A percentile compares a stretch with the other conserved stretches of the same genome.
Evolutionary conservation across 1,284 basidiomycete genomes (phyloP).

Genomic region (Ceratobasidium sp.): DNA sequence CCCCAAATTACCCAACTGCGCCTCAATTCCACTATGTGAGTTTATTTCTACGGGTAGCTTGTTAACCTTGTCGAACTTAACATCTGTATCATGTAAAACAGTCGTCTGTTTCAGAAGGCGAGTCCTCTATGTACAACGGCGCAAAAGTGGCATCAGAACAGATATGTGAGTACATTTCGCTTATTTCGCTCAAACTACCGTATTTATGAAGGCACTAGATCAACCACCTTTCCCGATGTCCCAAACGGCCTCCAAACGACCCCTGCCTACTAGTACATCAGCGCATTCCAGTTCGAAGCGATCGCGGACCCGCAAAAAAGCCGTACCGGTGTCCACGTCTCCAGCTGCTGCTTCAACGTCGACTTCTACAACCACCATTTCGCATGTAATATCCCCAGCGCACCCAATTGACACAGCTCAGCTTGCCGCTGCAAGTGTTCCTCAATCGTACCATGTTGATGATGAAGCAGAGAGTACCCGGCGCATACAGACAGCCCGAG

Average conservation of each 20-base stretch:
- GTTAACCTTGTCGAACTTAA: not conserved
- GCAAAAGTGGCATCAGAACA: not conserved
- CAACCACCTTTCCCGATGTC: not conserved
- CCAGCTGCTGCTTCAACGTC: not conserved
- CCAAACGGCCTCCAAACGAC: not conserved
- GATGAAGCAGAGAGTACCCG: not conserved
- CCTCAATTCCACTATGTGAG: not conserved
- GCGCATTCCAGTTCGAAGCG: not conserved
- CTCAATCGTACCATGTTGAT: not conserved
- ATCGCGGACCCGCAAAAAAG: not conserved
- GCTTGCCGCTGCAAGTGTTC: slow-evolving; percentile 8
- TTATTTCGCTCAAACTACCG: not conserved
- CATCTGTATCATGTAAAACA: not conserved
- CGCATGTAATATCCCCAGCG: not conserved
- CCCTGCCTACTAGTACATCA: not conserved
- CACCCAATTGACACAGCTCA: not conserved
- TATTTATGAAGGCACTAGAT: not conserved
- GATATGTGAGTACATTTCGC: slow-evolving; percentile 2
- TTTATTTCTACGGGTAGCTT: not conserved
- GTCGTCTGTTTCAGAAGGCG: not conserved
- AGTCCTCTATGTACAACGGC: not conserved
- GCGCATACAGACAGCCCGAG: slow-evolving; percentile 5
- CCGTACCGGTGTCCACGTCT: too few relatives aligned
- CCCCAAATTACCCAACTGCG: not conserved
- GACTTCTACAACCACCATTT: not conserved